A percentile compares a stretch with the other conserved stretches of the same genome.
phyloP scores from a whole-genome alignment of 192 early-diverging fungal genomes.

The Linnemannia schmuckeri region DNA sequence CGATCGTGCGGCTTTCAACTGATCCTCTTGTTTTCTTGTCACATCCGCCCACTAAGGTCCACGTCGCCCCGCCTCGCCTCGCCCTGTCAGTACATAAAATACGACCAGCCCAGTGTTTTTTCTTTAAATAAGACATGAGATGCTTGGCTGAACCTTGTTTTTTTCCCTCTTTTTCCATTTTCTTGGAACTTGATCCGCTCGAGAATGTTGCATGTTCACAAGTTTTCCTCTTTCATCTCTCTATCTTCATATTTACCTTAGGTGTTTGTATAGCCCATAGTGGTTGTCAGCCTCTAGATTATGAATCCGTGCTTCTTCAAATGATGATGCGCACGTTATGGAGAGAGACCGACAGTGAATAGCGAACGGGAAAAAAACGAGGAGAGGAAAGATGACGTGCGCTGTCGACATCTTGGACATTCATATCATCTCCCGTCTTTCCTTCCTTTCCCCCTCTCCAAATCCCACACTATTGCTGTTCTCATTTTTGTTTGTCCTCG shows the following conservation, averaged over 20 bases:
- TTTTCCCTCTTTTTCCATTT: not conserved
- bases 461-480: not conserved
- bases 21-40: not conserved
- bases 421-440: too few relatives aligned
- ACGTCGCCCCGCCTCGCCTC: too few relatives aligned
- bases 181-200: not conserved
- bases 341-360: not conserved
- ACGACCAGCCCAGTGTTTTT: not conserved
- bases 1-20: not conserved
- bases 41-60: not conserved
- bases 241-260: too few relatives aligned
- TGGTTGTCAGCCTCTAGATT: too few relatives aligned
- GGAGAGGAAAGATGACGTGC: not conserved
- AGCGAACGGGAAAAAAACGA: not conserved
- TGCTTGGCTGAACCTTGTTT: not conserved
- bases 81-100: not conserved
- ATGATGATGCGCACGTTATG: not conserved
- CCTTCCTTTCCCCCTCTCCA: not conserved
- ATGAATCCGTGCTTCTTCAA: too few relatives aligned
- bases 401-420: too few relatives aligned
- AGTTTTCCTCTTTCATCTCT: too few relatives aligned
- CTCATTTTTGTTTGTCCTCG: not conserved
- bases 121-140: not conserved
- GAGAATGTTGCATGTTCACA: not conserved
- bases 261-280: too few relatives aligned